Conservation (phyloP, 257 asterid species). For the Salvia hispanica region DNA sequence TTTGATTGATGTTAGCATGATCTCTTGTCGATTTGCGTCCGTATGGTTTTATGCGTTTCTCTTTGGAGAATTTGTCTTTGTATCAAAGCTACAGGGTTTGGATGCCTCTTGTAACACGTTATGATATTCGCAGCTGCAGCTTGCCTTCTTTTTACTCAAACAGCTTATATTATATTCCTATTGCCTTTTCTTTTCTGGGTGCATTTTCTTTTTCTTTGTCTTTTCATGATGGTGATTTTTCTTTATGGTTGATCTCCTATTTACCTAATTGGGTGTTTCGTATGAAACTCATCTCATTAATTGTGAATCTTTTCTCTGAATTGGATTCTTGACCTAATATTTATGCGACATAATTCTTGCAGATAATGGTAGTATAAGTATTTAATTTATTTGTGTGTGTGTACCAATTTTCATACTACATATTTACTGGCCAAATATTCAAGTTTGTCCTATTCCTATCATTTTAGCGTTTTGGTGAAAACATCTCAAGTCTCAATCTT, state of each 20-base stretch:
- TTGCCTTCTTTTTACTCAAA: slow-evolving; percentile 10
- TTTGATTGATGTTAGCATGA: slow-evolving; percentile 7
- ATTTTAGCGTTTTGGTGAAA: too few species aligned
- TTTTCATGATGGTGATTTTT: not conserved
- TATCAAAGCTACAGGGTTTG: not conserved
- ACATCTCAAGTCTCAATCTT: too few species aligned
- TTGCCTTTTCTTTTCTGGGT: not conserved
- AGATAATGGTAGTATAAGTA: not conserved
- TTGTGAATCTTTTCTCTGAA: too few species aligned
- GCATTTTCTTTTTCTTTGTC: not conserved
- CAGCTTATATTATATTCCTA: slow-evolving; percentile 19
- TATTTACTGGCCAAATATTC: too few species aligned
- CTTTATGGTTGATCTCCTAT: not conserved
- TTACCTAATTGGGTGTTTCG: not conserved
- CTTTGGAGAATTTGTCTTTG: slow-evolving; percentile 21
- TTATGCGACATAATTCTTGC: not conserved
- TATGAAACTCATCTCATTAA: not conserved
- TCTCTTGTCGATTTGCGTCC: slow-evolving; percentile 12
- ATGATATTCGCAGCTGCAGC: slow-evolving; percentile 22
- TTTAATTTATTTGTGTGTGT: too few species aligned
- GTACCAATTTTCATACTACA: too few species aligned
- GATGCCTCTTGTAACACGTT: slow-evolving; percentile 16
- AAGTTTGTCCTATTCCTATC: too few species aligned
- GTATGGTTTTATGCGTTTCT: not conserved
- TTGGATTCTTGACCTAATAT: too few species aligned